A percentile compares a stretch with the other conserved stretches of the same genome.
phyloP scores from a whole-genome alignment of 2,329 filamentous ascomycete genomes.

The Pseudocercospora macadamiae region DNA sequence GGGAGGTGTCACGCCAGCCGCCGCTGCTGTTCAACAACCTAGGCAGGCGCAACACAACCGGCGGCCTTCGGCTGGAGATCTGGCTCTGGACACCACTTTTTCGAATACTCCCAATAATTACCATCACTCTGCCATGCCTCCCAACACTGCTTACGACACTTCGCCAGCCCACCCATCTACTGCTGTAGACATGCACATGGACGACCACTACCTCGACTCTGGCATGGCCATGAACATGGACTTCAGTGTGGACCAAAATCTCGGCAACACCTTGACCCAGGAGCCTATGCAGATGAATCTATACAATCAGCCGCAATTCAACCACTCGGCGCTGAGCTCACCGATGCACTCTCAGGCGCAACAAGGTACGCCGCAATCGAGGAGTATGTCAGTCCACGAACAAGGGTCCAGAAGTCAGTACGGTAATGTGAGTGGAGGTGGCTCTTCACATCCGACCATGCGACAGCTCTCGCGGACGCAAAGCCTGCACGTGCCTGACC shows the following conservation, averaged over 20 bases:
- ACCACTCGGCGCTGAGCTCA: conserved; percentile 45
- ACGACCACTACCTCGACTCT: conserved; percentile 44
- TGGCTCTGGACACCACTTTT: conserved; percentile 48
- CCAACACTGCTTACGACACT: conserved; percentile 45
- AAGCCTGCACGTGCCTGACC: conserved; percentile 29
- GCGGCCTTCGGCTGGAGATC: conserved; percentile 37
- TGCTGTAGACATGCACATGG: conserved; percentile 48
- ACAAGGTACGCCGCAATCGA: conserved; percentile 33
- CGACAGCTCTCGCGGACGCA: conserved; percentile 33
- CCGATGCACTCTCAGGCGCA: conserved; percentile 37
- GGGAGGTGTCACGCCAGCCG: conserved; percentile 22
- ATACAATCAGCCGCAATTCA: conserved; percentile 45
- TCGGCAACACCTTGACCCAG: conserved; percentile 22
- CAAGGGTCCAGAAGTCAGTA: conserved; percentile 34
- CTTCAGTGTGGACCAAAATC: conserved; percentile 39
- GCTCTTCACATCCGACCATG: conserved; percentile 16
- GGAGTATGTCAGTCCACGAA: conserved; percentile 35
- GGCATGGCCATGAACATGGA: conserved; percentile 49
- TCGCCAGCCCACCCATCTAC: conserved; percentile 46
- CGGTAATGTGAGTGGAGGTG: conserved; percentile 20
- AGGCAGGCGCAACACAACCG: conserved; percentile 18
- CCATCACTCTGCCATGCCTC: conserved; percentile 43
- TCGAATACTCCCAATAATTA: conserved; percentile 39
- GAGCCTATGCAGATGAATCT: conserved; percentile 39
- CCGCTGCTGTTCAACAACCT: conserved; percentile 11